These are phyloP conservation scores for Tephrocybe sp. DNA, from an alignment of 768 basidiomycete genomes.

Conservation along the genomic window DNA sequence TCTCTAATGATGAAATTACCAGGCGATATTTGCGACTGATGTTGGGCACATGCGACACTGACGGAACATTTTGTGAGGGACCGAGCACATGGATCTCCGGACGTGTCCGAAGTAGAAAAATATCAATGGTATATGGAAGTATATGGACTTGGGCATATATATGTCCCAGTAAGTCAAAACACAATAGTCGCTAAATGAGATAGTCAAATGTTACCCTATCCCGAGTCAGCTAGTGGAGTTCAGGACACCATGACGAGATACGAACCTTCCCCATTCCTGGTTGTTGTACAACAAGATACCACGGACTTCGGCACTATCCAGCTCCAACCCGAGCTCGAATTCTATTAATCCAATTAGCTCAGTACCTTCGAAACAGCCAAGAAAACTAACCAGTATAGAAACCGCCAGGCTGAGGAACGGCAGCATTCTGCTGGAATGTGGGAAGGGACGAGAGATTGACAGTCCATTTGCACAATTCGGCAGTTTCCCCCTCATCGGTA, in stretches of 20 bases:
- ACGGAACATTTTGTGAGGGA: conserved; percentile 18
- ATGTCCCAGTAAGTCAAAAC: conserved; percentile 8
- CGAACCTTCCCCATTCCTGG: conserved; percentile 76
- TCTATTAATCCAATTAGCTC: conserved; percentile 40
- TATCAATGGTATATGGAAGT: conserved; percentile 6
- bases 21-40: conserved; percentile 10
- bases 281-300: conserved; percentile 73
- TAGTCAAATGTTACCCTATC: conserved; percentile 50
- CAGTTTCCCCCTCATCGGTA: conserved; percentile 78
- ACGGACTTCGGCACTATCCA: conserved; percentile 85
- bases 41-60: conserved; percentile 19
- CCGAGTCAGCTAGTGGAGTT: conserved; percentile 10
- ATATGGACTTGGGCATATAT: conserved; percentile 3
- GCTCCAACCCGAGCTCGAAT: conserved; percentile 79
- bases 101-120: conserved; percentile 9
- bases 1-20: conserved; percentile 6
- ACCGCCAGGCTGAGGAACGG: conserved; percentile 51
- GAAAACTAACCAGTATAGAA: conserved; percentile 71
- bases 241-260: conserved; percentile 20
- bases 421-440: conserved; percentile 71
- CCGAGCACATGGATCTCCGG: conserved; percentile 17
- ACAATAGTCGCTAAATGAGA: conserved; percentile 27
- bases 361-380: background rate
- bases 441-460: conserved; percentile 79
- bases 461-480: conserved; percentile 82